Conservation (phyloP, 148 eudicot species). For the Vaccinium myrtillus region DNA sequence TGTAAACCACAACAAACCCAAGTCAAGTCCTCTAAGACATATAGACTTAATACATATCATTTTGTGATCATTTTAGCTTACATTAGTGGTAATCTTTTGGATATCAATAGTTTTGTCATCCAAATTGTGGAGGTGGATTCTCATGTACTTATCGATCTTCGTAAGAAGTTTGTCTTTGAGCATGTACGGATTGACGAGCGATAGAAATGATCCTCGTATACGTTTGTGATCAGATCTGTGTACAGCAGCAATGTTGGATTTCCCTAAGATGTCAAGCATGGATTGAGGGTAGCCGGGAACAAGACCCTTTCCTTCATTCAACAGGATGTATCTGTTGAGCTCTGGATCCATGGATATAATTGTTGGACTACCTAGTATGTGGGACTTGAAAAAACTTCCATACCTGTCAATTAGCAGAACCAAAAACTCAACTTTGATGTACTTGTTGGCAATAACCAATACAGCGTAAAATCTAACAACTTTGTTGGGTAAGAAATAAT, state of each 20-base stretch:
- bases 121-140: slow-evolving; percentile 50
- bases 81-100: slow-evolving; percentile 62
- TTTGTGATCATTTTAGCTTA: slow-evolving; percentile 12
- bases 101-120: slow-evolving; percentile 49
- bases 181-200: slow-evolving; percentile 51
- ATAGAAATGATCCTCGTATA: slow-evolving; percentile 61
- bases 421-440: too few relatives aligned
- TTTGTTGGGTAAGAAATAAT: neutral
- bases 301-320: slow-evolving; percentile 76
- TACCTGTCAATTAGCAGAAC: slow-evolving; percentile 34
- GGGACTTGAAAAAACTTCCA: slow-evolving; percentile 74
- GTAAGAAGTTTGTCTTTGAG: slow-evolving; percentile 50
- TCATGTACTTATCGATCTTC: slow-evolving; percentile 49
- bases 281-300: slow-evolving; percentile 89
- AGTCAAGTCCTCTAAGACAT: too few relatives aligned
- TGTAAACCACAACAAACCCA: neutral
- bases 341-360: slow-evolving; percentile 79
- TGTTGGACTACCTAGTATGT: slow-evolving; percentile 76
- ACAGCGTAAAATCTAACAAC: neutral
- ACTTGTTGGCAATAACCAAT: neutral
- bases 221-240: slow-evolving; percentile 63
- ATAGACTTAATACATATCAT: neutral
- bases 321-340: slow-evolving; percentile 59
- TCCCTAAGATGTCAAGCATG: slow-evolving; percentile 62
- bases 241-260: slow-evolving; percentile 71